A percentile compares a stretch with the other conserved stretches of the same genome.
phyloP scores from a whole-genome alignment of 202 grass and related monocot species.

The Panicum hallii region DNA sequence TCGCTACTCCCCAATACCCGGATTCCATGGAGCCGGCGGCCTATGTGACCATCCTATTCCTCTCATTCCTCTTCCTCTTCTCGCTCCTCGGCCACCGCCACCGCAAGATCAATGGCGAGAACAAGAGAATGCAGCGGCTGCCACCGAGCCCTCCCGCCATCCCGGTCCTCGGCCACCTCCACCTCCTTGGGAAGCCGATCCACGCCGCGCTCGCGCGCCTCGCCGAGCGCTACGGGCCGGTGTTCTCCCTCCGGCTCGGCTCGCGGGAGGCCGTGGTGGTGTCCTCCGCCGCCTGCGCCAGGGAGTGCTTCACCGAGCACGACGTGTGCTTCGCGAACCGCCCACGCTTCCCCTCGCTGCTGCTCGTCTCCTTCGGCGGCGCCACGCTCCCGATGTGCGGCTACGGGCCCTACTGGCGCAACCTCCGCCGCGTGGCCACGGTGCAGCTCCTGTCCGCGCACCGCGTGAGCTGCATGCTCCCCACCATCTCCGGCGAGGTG shows the following conservation, averaged over 20 bases:
- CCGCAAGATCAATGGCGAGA: background rate
- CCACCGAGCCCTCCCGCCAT: slow-evolving; percentile 51
- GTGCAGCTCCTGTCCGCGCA: slow-evolving; percentile 59
- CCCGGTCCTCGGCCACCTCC: slow-evolving; percentile 66
- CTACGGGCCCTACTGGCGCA: slow-evolving; percentile 59
- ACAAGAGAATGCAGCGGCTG: background rate
- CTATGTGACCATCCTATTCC: background rate
- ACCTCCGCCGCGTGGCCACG: slow-evolving; percentile 58
- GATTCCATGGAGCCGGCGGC: slow-evolving; percentile 27
- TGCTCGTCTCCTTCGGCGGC: slow-evolving; percentile 27
- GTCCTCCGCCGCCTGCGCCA: slow-evolving; percentile 51
- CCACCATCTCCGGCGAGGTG: slow-evolving; percentile 42
- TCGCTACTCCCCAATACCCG: background rate
- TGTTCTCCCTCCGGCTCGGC: slow-evolving; percentile 53
- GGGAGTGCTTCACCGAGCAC: slow-evolving; percentile 66
- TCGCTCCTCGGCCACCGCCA: background rate
- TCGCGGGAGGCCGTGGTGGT: slow-evolving; percentile 48
- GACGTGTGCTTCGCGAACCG: slow-evolving; percentile 57
- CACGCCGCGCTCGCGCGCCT: slow-evolving; percentile 44
- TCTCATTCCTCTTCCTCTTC: slow-evolving; percentile 38
- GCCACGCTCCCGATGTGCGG: background rate
- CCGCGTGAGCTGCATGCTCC: slow-evolving; percentile 43
- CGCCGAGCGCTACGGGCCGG: slow-evolving; percentile 18
- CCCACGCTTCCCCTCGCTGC: slow-evolving; percentile 18
- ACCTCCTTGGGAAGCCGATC: slow-evolving; percentile 52